Conservation (phyloP, 257 asterid species). For the Primulina huaijiensis region DNA sequence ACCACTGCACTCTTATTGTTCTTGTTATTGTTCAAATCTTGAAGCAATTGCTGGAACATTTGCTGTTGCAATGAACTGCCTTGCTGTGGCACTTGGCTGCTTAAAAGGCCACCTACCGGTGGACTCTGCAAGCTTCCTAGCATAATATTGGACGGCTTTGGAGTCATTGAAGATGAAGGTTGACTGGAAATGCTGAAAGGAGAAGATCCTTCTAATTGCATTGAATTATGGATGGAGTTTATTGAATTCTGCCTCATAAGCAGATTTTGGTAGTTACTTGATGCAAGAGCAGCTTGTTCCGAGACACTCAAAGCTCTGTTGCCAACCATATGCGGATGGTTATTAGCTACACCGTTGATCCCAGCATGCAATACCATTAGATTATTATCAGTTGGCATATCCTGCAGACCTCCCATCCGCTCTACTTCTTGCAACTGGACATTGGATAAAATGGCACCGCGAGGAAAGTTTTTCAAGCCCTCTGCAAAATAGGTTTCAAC, state of each 20-base stretch:
- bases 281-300: slow-evolving; percentile 66
- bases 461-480: slow-evolving; percentile 72
- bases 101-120: slow-evolving; percentile 32
- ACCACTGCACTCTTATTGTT: slow-evolving; percentile 34
- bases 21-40: slow-evolving; percentile 50
- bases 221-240: slow-evolving; percentile 45
- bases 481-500: slow-evolving; percentile 46
- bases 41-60: slow-evolving; percentile 68
- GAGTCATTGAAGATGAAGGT: slow-evolving; percentile 37
- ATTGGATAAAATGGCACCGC: slow-evolving; percentile 44
- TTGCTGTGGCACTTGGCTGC: slow-evolving; percentile 36
- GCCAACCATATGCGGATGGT: slow-evolving; percentile 50
- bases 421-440: slow-evolving; percentile 59
- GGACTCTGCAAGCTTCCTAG: slow-evolving; percentile 42
- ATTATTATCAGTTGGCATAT: slow-evolving; percentile 59
- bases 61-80: slow-evolving; percentile 68
- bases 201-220: slow-evolving; percentile 52
- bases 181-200: slow-evolving; percentile 47
- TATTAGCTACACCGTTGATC: slow-evolving; percentile 40
- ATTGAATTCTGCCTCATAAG: slow-evolving; percentile 75
- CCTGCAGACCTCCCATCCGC: slow-evolving; percentile 50
- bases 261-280: slow-evolving; percentile 68
- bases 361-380: slow-evolving; percentile 63
- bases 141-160: slow-evolving; percentile 39
- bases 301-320: slow-evolving; percentile 62